phyloP scores from a whole-genome alignment of 768 basidiomycete genomes.

The Ramaria sp. region DNA sequence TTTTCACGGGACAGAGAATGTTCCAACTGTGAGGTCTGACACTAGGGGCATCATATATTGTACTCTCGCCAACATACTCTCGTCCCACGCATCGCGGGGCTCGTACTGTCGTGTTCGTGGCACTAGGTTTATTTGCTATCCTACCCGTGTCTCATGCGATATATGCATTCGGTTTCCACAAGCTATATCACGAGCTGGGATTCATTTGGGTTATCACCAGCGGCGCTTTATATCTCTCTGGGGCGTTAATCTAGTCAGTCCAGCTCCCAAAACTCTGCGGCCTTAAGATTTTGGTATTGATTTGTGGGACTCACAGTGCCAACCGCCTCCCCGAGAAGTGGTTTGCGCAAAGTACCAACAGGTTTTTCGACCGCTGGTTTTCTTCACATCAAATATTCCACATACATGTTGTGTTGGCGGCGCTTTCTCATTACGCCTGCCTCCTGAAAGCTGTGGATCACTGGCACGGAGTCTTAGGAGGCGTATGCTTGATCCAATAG shows the following conservation, averaged over 20 bases:
- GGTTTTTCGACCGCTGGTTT: conserved; percentile 68
- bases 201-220: conserved; percentile 59
- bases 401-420: conserved; percentile 63
- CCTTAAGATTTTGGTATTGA: conserved; percentile 6
- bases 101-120: conserved; percentile 71
- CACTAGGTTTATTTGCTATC: conserved; percentile 59
- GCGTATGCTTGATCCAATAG: not conserved
- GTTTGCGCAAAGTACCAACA: conserved; percentile 43
- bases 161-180: conserved; percentile 43
- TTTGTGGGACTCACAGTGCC: conserved; percentile 41
- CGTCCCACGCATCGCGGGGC: conserved; percentile 66
- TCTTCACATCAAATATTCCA: conserved; percentile 91
- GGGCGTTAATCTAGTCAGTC: conserved; percentile 74
- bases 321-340: conserved; percentile 65
- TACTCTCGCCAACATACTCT: conserved; percentile 68
- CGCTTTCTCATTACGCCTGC: conserved; percentile 51
- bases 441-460: conserved; percentile 48
- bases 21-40: conserved; percentile 8
- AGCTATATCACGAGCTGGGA: conserved; percentile 52
- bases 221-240: conserved; percentile 66
- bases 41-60: conserved; percentile 59
- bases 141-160: conserved; percentile 62
- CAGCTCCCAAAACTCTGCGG: not conserved
- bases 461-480: conserved; percentile 29
- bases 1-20: not conserved